Evolutionary conservation across 305 asterid species (phyloP).

Genomic region (Fraxinus albicans): DNA sequence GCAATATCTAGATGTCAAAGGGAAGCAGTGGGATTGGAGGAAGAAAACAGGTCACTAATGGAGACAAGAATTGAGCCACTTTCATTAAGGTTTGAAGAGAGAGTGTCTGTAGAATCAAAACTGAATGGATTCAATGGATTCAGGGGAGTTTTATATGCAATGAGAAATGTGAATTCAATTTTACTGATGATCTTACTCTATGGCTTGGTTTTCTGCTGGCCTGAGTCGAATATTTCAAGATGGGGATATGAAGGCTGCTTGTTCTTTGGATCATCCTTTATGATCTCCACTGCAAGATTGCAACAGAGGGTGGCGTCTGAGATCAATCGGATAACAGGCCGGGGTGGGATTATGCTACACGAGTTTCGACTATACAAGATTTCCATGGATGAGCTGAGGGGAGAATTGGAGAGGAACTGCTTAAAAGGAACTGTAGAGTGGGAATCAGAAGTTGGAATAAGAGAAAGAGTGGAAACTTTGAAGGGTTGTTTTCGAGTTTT

Average conservation of each 20-base stretch:
- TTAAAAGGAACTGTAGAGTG: conserved; percentile 30
- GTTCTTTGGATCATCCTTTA: conserved; percentile 65
- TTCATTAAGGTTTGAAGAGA: conserved; percentile 57
- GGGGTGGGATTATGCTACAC: conserved; percentile 46
- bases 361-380: conserved; percentile 44
- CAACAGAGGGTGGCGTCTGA: conserved; percentile 53
- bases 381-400: conserved; percentile 53
- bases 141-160: conserved; percentile 82
- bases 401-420: conserved; percentile 47
- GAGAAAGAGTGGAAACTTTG: conserved; percentile 23
- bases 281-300: conserved; percentile 62
- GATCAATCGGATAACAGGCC: conserved; percentile 39
- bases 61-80: conserved; percentile 72
- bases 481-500: conserved; percentile 37
- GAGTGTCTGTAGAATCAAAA: conserved; percentile 57
- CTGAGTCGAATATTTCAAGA: conserved; percentile 43
- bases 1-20: conserved; percentile 68
- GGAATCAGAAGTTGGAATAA: conserved; percentile 21
- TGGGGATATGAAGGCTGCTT: conserved; percentile 53
- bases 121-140: conserved; percentile 86
- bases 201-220: conserved; percentile 70
- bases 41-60: conserved; percentile 67
- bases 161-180: conserved; percentile 81
- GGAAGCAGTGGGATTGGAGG: conserved; percentile 71
- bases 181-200: conserved; percentile 57